A percentile compares a stretch with the other conserved stretches of the same genome.
Evolutionary conservation across 305 asterid genomes (phyloP).

Genomic region (Rubia balearica): DNA sequence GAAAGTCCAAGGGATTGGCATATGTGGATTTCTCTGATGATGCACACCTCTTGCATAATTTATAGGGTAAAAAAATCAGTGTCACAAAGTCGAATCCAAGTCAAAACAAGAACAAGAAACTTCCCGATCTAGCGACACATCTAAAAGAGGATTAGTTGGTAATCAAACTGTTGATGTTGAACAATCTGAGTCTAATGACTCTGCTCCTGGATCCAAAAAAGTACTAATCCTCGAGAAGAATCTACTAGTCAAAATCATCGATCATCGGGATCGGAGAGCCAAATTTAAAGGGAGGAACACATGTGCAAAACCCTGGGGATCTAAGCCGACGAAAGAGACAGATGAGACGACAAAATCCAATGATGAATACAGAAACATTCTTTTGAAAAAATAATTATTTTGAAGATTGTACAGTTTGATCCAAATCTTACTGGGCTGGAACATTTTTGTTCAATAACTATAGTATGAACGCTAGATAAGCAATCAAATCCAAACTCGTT

Average conservation of each 20-base stretch:
- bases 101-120: slow-evolving; percentile 44
- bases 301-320: slow-evolving; percentile 43
- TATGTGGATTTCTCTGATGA: slow-evolving; percentile 85
- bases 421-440: background rate
- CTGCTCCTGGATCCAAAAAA: slow-evolving; percentile 27
- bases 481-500: background rate
- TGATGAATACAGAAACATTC: slow-evolving; percentile 84
- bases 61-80: slow-evolving; percentile 56
- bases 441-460: background rate
- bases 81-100: slow-evolving; percentile 65
- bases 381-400: slow-evolving; percentile 29
- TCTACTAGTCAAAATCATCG: slow-evolving; percentile 20
- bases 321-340: slow-evolving; percentile 25
- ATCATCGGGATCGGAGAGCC: slow-evolving; percentile 21
- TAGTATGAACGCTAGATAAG: background rate
- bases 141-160: slow-evolving; percentile 17
- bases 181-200: background rate
- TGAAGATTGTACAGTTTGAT: background rate
- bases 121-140: slow-evolving; percentile 26
- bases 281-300: slow-evolving; percentile 63
- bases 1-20: slow-evolving; percentile 81
- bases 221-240: slow-evolving; percentile 19
- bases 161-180: slow-evolving; percentile 9
- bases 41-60: slow-evolving; percentile 50
- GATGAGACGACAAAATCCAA: slow-evolving; percentile 69